Percentiles rank a stretch among this genome's conserved stretches.
phyloP scores from a whole-genome alignment of 148 eudicot genomes.

The Camellia japonica region DNA sequence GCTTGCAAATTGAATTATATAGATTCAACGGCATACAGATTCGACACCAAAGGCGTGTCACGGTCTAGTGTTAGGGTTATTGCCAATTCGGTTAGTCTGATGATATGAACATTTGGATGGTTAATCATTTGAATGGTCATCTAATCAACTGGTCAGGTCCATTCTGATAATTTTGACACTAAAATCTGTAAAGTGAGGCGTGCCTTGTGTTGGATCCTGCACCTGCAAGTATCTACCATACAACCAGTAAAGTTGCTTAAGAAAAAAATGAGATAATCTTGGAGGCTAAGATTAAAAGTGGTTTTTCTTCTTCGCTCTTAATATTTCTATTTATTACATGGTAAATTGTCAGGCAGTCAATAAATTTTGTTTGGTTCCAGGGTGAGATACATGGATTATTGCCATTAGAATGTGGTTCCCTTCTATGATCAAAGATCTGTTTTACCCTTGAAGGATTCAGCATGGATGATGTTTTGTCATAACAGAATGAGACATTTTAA shows the following conservation, averaged over 20 bases:
- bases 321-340: neutral
- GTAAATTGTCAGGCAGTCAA: neutral
- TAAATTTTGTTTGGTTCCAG: slow-evolving; percentile 41
- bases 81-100: neutral
- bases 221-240: neutral
- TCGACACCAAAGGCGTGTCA: neutral
- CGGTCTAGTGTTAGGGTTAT: neutral
- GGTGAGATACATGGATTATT: slow-evolving; percentile 94
- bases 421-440: slow-evolving; percentile 85
- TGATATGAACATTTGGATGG: neutral
- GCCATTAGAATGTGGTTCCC: slow-evolving; percentile 92
- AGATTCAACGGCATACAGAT: neutral
- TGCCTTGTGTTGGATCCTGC: slow-evolving; percentile 2
- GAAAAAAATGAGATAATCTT: neutral
- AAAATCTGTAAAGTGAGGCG: neutral
- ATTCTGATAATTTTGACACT: neutral
- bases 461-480: slow-evolving; percentile 76
- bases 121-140: slow-evolving; percentile 8
- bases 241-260: neutral
- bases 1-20: slow-evolving; percentile 3
- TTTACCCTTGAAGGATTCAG: slow-evolving; percentile 63
- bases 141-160: neutral
- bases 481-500: slow-evolving; percentile 85
- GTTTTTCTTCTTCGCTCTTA: slow-evolving; percentile 4
- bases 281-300: neutral